Evolutionary conservation across 805 yeast species (phyloP).

Genomic region (Sugiyamaella americana): DNA sequence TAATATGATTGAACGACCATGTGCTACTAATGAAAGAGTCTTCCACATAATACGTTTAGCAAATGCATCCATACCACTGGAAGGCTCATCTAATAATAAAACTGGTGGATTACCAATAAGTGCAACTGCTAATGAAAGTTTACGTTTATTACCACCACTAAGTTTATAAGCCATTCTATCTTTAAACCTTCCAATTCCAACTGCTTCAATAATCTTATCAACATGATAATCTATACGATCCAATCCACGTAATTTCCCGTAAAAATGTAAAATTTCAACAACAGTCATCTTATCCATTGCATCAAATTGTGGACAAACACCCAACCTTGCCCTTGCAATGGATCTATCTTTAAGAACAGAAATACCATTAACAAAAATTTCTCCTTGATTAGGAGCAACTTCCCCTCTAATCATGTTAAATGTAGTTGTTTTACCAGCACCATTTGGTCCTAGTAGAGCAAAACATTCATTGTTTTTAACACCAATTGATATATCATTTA

Average conservation of each 20-base stretch:
- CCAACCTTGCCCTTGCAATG: slow-evolving; percentile 30
- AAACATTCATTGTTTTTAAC: slow-evolving; percentile 31
- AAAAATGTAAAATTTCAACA: slow-evolving; percentile 28
- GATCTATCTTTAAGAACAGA: slow-evolving; percentile 25
- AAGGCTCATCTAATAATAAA: slow-evolving; percentile 34
- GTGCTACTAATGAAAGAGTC: slow-evolving; percentile 29
- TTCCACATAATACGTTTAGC: slow-evolving; percentile 36
- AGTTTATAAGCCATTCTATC: slow-evolving; percentile 29
- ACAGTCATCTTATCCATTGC: slow-evolving; percentile 35
- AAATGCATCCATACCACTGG: slow-evolving; percentile 36
- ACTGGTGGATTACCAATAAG: slow-evolving; percentile 34
- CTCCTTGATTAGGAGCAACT: slow-evolving; percentile 27
- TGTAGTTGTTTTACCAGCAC: slow-evolving; percentile 35
- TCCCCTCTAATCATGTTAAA: slow-evolving; percentile 36
- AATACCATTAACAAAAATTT: slow-evolving; percentile 27
- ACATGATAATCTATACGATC: slow-evolving; percentile 25
- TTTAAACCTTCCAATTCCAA: slow-evolving; percentile 30
- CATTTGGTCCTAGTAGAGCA: slow-evolving; percentile 35
- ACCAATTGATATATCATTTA: slow-evolving; percentile 33
- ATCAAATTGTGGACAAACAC: slow-evolving; percentile 36
- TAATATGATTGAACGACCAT: slow-evolving; percentile 30
- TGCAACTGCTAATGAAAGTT: slow-evolving; percentile 33
- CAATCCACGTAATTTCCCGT: slow-evolving; percentile 31
- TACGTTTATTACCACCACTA: slow-evolving; percentile 35
- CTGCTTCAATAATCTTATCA: slow-evolving; percentile 29